phyloP scores from a whole-genome alignment of 441 rosid species.

The Jatropha podagrica region DNA sequence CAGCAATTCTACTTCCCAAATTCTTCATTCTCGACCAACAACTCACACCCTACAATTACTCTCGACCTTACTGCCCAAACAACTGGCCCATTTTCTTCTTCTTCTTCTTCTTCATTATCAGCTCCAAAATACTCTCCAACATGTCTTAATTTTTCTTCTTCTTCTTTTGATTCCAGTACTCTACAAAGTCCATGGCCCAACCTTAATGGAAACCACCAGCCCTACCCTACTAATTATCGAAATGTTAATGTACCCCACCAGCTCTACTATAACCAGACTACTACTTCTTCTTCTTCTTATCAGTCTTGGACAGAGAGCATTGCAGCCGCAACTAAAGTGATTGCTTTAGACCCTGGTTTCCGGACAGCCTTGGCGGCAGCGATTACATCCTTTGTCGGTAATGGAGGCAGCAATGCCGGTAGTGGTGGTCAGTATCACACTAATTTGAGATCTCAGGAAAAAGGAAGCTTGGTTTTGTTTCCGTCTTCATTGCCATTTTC shows the following conservation, averaged over 20 bases:
- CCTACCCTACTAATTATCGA: slow-evolving; percentile 18
- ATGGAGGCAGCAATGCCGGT: neutral
- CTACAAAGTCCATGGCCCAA: slow-evolving; percentile 22
- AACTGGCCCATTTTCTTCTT: slow-evolving; percentile 39
- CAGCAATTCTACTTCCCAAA: slow-evolving; percentile 42
- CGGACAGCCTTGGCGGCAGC: slow-evolving; percentile 73
- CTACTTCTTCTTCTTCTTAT: too few relatives aligned
- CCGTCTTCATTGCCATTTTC: slow-evolving; percentile 39
- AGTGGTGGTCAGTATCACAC: slow-evolving; percentile 3
- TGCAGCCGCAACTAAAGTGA: slow-evolving; percentile 60
- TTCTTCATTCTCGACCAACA: slow-evolving; percentile 39
- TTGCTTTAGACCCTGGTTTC: slow-evolving; percentile 71
- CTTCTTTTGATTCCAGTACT: slow-evolving; percentile 36
- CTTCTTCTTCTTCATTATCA: slow-evolving; percentile 26
- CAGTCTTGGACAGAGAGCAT: slow-evolving; percentile 41
- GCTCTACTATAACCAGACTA: slow-evolving; percentile 28
- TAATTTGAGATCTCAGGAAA: slow-evolving; percentile 12
- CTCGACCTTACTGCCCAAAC: slow-evolving; percentile 51
- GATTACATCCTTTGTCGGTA: slow-evolving; percentile 55
- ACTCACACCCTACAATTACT: slow-evolving; percentile 53
- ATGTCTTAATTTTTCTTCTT: slow-evolving; percentile 49
- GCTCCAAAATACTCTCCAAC: slow-evolving; percentile 40
- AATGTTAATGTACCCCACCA: slow-evolving; percentile 22
- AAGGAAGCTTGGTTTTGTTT: slow-evolving; percentile 29
- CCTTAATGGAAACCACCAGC: too few relatives aligned